These are phyloP conservation scores for Tolypocladium album DNA, from an alignment of 2,329 filamentous ascomycete species.

Conservation along the genomic window DNA sequence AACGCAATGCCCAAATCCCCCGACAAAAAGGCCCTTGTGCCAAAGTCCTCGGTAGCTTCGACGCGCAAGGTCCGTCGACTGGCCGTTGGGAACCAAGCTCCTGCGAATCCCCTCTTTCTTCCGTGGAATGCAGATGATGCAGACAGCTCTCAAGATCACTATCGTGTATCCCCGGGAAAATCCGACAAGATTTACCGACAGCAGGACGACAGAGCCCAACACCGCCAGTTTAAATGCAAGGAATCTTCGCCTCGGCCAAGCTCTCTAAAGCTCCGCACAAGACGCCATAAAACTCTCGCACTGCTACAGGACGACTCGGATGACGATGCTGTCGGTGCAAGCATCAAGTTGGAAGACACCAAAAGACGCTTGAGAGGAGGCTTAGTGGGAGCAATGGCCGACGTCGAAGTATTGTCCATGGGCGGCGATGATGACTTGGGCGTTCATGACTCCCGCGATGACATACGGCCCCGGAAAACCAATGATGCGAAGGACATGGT, in stretches of 20 bases:
- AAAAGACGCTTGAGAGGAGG: neutral
- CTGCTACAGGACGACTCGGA: neutral
- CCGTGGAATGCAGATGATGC: constrained; percentile 17
- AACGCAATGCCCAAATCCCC: constrained; percentile 1
- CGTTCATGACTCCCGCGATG: no score
- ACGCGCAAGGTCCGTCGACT: constrained; percentile 20
- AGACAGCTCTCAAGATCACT: constrained; percentile 1
- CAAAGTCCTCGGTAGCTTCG: constrained; percentile 13
- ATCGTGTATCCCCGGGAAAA: constrained; percentile 3
- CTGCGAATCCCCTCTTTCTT: constrained; percentile 19
- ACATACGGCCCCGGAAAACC: no score
- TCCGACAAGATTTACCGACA: neutral
- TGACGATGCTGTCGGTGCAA: neutral
- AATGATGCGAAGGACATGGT: no score
- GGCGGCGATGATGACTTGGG: neutral
- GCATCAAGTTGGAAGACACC: neutral
- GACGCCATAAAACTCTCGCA: neutral
- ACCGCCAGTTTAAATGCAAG: neutral
- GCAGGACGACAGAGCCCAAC: neutral
- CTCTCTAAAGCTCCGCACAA: neutral
- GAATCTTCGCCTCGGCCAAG: neutral
- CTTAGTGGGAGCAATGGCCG: neutral
- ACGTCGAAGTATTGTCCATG: neutral
- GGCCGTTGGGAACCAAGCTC: constrained; percentile 7
- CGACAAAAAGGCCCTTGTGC: constrained; percentile 9